Percentiles rank a stretch among this genome's conserved stretches.
Evolutionary conservation across 129 eudicot genomes (phyloP).

Genomic region (Flaveria ramosissima): DNA sequence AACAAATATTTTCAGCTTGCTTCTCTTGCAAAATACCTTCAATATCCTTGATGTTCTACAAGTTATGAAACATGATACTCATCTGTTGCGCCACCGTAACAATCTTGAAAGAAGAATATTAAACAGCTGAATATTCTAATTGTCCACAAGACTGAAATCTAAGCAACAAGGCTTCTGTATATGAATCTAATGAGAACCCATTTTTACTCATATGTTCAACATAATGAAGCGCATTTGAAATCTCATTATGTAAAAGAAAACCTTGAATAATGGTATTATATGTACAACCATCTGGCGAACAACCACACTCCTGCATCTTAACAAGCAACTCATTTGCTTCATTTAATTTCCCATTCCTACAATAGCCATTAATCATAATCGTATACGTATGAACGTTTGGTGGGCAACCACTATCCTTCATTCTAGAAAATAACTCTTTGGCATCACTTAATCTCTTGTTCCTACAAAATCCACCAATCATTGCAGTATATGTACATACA

Average conservation of each 20-base stretch:
- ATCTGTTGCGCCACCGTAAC: background rate
- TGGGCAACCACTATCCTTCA: slow-evolving; percentile 24
- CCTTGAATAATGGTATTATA: slow-evolving; percentile 36
- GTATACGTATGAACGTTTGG: slow-evolving; percentile 35
- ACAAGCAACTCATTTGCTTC: slow-evolving; percentile 28
- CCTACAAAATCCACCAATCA: slow-evolving; percentile 48
- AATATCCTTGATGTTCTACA: background rate
- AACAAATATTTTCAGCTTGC: slow-evolving; percentile 4
- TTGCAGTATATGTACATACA: slow-evolving; percentile 28
- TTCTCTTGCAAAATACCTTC: background rate
- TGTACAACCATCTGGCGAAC: slow-evolving; percentile 30
- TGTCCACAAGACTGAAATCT: slow-evolving; percentile 26
- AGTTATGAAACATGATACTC: background rate
- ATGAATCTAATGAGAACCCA: slow-evolving; percentile 26
- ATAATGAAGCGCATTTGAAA: slow-evolving; percentile 22
- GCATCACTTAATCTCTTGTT: slow-evolving; percentile 29
- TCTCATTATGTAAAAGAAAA: slow-evolving; percentile 26
- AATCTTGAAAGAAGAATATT: background rate
- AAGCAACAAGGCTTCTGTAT: slow-evolving; percentile 35
- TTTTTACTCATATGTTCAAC: slow-evolving; percentile 20
- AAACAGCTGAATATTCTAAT: slow-evolving; percentile 19
- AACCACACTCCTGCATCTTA: slow-evolving; percentile 31
- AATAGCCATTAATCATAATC: slow-evolving; percentile 30
- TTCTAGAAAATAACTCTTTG: slow-evolving; percentile 25
- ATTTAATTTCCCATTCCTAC: slow-evolving; percentile 23